Conservation (phyloP, 306 rosid species). For the Argentina anserina region DNA sequence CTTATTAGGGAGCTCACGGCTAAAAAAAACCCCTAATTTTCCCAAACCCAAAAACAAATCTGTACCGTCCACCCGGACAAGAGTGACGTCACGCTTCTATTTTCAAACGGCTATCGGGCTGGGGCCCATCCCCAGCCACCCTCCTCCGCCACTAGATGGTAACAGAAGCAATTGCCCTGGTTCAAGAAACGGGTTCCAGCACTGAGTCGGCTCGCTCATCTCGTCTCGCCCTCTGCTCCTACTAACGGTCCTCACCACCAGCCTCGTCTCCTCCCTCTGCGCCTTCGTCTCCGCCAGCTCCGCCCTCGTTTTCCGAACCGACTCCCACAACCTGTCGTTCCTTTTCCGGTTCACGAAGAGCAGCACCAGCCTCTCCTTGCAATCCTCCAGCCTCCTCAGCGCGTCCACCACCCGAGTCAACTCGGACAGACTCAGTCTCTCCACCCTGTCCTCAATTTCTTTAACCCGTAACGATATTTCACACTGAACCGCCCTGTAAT, state of each 20-base stretch:
- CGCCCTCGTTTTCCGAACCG: conserved; percentile 31
- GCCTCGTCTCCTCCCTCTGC: conserved; percentile 43
- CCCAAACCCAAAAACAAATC: background rate
- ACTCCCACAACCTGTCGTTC: conserved; percentile 62
- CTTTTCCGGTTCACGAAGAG: conserved; percentile 53
- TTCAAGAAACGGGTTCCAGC: conserved; percentile 61
- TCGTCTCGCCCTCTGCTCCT: background rate
- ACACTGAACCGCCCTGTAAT: conserved; percentile 55
- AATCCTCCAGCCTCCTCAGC: conserved; percentile 38
- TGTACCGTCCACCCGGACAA: background rate
- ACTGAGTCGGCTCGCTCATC: conserved; percentile 41
- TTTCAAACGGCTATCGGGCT: conserved; percentile 29
- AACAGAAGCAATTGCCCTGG: conserved; percentile 44
- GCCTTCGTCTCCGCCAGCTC: conserved; percentile 31
- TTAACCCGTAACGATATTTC: conserved; percentile 43
- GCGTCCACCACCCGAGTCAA: conserved; percentile 39
- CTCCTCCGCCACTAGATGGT: conserved; percentile 4
- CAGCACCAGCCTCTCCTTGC: conserved; percentile 38
- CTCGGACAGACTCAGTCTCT: conserved; percentile 40
- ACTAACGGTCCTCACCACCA: conserved; percentile 12
- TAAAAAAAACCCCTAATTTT: background rate
- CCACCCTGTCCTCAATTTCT: conserved; percentile 34
- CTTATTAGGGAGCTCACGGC: background rate
- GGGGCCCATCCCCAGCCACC: conserved; percentile 13
- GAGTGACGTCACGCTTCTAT: conserved; percentile 26